Conservation (phyloP, 2,329 filamentous ascomycete species). For the Colletotrichum graminicola region DNA sequence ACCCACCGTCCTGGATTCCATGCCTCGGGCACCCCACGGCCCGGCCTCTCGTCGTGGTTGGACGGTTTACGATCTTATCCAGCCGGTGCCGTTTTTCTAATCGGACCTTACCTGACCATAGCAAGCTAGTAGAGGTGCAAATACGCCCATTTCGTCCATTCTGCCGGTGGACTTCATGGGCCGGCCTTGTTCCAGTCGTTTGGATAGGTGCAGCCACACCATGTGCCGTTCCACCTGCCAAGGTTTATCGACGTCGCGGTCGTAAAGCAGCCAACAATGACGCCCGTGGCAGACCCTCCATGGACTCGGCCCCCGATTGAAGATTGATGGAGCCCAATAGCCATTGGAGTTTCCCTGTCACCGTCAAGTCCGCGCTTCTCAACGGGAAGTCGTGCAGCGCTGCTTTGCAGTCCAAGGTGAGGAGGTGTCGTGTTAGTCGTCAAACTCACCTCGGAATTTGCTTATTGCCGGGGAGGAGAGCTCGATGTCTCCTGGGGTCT, state of each 20-base stretch:
- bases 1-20: slow-evolving; percentile 39
- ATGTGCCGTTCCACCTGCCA: slow-evolving; percentile 41
- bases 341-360: slow-evolving; percentile 13
- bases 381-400: slow-evolving; percentile 9
- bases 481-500: slow-evolving; percentile 3
- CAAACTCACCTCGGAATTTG: background rate
- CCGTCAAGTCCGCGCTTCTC: background rate
- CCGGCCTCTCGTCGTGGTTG: slow-evolving; percentile 52
- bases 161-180: slow-evolving; percentile 8
- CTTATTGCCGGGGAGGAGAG: background rate
- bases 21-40: slow-evolving; percentile 17
- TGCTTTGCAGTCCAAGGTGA: slow-evolving; percentile 13
- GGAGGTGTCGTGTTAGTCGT: slow-evolving; percentile 15
- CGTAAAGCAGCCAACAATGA: slow-evolving; percentile 42
- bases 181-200: slow-evolving; percentile 27
- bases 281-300: slow-evolving; percentile 12
- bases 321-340: slow-evolving; percentile 6
- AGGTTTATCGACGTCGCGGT: slow-evolving; percentile 40
- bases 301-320: slow-evolving; percentile 1
- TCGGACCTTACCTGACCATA: slow-evolving; percentile 29
- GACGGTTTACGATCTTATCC: slow-evolving; percentile 53
- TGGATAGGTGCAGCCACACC: slow-evolving; percentile 39
- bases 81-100: slow-evolving; percentile 13
- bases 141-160: slow-evolving; percentile 26
- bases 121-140: slow-evolving; percentile 26